Conservation (phyloP, 176 grass and related monocot species). For the Lolium perenne region DNA sequence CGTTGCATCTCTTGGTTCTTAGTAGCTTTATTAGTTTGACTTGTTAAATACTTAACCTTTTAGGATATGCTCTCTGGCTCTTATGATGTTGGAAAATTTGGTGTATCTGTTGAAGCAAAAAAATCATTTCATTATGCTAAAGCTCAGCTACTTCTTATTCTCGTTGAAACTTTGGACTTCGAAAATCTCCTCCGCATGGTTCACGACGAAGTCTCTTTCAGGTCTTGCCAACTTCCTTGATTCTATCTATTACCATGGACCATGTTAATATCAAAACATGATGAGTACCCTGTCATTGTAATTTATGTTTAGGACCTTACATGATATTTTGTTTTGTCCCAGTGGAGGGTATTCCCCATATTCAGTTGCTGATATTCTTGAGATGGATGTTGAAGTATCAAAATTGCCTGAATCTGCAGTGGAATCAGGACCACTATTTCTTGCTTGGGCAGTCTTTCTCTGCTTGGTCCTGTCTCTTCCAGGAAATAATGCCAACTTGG, state of each 20-base stretch:
- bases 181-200: conserved; percentile 85
- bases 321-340: conserved; percentile 44
- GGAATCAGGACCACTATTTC: conserved; percentile 86
- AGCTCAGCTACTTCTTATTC: conserved; percentile 83
- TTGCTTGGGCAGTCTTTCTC: conserved; percentile 87
- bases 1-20: neutral
- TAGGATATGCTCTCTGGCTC: conserved; percentile 78
- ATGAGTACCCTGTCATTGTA: neutral
- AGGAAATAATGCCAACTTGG: conserved; percentile 55
- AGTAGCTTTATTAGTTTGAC: conserved; percentile 36
- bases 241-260: conserved; percentile 12
- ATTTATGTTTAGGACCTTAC: conserved; percentile 27
- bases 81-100: conserved; percentile 77
- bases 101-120: conserved; percentile 73
- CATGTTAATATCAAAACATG: neutral
- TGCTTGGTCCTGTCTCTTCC: conserved; percentile 79
- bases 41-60: conserved; percentile 39
- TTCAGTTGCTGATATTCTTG: conserved; percentile 83
- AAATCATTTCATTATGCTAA: conserved; percentile 80
- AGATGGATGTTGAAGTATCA: conserved; percentile 86
- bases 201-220: conserved; percentile 83
- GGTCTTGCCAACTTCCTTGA: conserved; percentile 50
- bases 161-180: conserved; percentile 87
- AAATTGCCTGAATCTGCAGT: conserved; percentile 65
- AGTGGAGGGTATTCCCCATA: conserved; percentile 75